Percentiles rank a stretch among this genome's conserved stretches.
Evolutionary conservation across 2,329 filamentous ascomycete genomes (phyloP).

Genomic region (Laburnicola sp.): DNA sequence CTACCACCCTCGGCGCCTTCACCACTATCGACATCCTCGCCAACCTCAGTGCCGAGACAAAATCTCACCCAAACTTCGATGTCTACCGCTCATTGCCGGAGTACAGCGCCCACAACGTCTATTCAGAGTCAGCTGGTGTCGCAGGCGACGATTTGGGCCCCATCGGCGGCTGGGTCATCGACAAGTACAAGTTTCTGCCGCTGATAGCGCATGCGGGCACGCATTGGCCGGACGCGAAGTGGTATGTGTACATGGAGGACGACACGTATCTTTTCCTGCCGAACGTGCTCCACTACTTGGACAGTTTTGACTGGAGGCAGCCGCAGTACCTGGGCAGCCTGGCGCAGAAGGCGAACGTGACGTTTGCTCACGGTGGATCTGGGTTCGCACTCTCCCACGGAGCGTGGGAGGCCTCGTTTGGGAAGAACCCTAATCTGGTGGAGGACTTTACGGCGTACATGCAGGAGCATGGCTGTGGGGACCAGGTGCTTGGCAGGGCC

Average conservation of each 20-base stretch:
- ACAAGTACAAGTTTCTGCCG: conserved; percentile 42
- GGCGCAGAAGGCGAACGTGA: conserved; percentile 54
- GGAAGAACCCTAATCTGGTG: conserved; percentile 47
- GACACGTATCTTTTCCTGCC: conserved; percentile 61
- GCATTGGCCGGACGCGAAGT: conserved; percentile 52
- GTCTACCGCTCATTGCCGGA: too few relatives aligned
- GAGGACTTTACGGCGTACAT: conserved; percentile 51
- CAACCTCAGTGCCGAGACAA: too few relatives aligned
- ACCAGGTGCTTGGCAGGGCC: conserved; percentile 54
- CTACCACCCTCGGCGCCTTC: too few relatives aligned
- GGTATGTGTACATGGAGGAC: conserved; percentile 62
- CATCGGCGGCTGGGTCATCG: conserved; percentile 27
- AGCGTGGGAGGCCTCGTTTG: conserved; percentile 47
- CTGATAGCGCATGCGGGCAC: conserved; percentile 32
- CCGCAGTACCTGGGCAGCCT: conserved; percentile 58
- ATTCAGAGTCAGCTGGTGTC: too few relatives aligned
- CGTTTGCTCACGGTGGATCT: conserved; percentile 59
- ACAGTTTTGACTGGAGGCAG: conserved; percentile 50
- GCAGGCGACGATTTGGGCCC: too few relatives aligned
- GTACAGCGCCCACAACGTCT: too few relatives aligned
- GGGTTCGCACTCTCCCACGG: conserved; percentile 53
- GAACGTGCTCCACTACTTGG: conserved; percentile 57
- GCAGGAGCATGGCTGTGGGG: conserved; percentile 54
- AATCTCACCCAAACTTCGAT: too few relatives aligned
- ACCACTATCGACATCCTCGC: too few relatives aligned